A percentile compares a stretch with the other conserved stretches of the same genome.
These are phyloP conservation scores for Stromatinia cepivora DNA, from an alignment of 2,329 filamentous ascomycete genomes.

Conservation along the genomic window DNA sequence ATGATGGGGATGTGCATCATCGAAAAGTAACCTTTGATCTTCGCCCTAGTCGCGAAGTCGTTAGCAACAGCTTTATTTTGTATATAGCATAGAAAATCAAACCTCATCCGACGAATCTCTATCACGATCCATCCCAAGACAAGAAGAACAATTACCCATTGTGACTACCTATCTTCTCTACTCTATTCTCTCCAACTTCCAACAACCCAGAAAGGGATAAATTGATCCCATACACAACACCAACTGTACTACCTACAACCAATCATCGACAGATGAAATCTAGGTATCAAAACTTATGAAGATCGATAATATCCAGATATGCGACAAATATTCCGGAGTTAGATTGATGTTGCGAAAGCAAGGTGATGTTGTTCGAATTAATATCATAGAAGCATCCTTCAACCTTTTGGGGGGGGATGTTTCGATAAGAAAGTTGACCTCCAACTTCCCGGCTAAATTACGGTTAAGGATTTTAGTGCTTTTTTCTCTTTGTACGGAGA, in stretches of 20 bases:
- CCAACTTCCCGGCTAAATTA: constrained; percentile 17
- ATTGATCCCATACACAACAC: constrained; percentile 18
- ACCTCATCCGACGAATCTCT: constrained; percentile 57
- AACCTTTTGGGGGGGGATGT: not conserved
- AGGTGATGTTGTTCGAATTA: constrained; percentile 4
- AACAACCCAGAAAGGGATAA: constrained; percentile 4
- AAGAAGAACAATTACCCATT: constrained; percentile 64
- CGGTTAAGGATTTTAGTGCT: constrained; percentile 2
- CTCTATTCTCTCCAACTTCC: constrained; percentile 6
- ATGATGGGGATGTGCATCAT: constrained; percentile 58
- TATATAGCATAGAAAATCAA: constrained; percentile 30
- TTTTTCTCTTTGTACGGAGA: not conserved
- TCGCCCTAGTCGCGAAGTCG: constrained; percentile 36
- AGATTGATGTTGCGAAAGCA: constrained; percentile 7
- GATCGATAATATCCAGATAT: constrained; percentile 3
- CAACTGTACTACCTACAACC: constrained; percentile 19
- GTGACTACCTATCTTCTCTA: constrained; percentile 19
- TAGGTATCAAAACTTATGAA: not conserved
- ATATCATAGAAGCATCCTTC: constrained; percentile 9
- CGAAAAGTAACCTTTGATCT: constrained; percentile 56
- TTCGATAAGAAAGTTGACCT: constrained; percentile 14
- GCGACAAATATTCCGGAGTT: not conserved
- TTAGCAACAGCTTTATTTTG: not conserved
- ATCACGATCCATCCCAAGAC: constrained; percentile 53
- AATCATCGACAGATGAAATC: constrained; percentile 12